These are phyloP conservation scores for Eucalyptus marginata DNA, from an alignment of 345 rosid genomes.

Conservation along the genomic window DNA sequence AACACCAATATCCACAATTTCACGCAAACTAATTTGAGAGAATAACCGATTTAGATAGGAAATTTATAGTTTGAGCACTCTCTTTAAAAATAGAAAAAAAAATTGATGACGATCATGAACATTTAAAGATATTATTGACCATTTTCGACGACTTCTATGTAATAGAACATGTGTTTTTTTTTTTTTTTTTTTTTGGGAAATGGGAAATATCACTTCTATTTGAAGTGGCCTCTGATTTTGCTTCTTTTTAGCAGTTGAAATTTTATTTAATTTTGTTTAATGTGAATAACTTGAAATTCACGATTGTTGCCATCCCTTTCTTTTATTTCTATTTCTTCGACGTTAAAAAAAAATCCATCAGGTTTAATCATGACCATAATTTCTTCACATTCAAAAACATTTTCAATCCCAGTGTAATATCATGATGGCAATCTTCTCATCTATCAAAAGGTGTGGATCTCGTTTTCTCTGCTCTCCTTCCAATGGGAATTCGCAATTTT, in stretches of 20 bases:
- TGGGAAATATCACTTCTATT: background rate
- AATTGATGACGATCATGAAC: background rate
- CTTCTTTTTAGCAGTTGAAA: background rate
- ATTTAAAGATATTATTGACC: background rate
- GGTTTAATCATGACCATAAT: background rate
- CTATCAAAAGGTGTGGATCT: background rate
- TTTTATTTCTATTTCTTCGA: background rate
- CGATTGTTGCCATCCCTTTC: background rate
- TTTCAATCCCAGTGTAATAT: background rate
- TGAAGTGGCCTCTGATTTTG: background rate
- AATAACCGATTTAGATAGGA: background rate
- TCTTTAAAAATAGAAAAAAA: background rate
- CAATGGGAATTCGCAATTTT: background rate
- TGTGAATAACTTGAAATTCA: background rate
- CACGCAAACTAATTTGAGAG: background rate
- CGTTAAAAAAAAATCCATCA: too few relatives aligned
- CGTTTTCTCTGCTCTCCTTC: background rate
- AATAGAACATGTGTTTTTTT: too few relatives aligned
- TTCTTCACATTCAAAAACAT: background rate
- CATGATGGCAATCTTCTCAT: background rate
- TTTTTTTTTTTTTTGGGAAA: too few relatives aligned
- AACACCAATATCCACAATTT: too few relatives aligned
- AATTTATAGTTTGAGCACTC: background rate
- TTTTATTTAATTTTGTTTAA: too few relatives aligned
- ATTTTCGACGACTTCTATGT: too few relatives aligned